Evolutionary conservation across 2,329 filamentous ascomycete species (phyloP).

Genomic region (Colletotrichum liaoningense): DNA sequence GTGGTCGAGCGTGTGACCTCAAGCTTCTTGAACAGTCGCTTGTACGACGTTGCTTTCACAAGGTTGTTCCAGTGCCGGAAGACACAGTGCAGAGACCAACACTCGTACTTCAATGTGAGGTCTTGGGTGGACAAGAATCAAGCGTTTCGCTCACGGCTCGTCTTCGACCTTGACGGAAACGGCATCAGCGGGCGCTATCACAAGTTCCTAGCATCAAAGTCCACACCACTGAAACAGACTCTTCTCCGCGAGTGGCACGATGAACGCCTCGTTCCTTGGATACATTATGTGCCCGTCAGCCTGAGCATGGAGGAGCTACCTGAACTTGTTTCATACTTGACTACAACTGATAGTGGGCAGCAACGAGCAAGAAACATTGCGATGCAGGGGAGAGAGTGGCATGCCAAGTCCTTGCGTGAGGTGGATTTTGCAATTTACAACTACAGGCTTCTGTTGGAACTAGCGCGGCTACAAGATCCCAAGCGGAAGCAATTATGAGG

Average conservation of each 20-base stretch:
- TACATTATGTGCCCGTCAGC: conserved; percentile 67
- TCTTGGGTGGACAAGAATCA: conserved; percentile 47
- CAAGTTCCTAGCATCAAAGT: conserved; percentile 59
- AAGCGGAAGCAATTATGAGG: not conserved
- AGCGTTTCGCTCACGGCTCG: conserved; percentile 53
- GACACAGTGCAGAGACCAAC: conserved; percentile 49
- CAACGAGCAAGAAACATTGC: conserved; percentile 62
- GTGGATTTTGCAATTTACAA: conserved; percentile 71
- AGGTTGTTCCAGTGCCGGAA: conserved; percentile 56
- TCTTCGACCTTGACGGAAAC: conserved; percentile 68
- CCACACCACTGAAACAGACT: conserved; percentile 62
- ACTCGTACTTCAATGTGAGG: conserved; percentile 43
- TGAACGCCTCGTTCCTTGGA: conserved; percentile 65
- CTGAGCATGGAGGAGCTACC: conserved; percentile 62
- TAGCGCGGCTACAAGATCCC: conserved; percentile 54
- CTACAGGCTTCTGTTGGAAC: conserved; percentile 71
- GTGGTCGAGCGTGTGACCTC: conserved; percentile 38
- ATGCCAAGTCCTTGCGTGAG: conserved; percentile 62
- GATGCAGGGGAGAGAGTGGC: conserved; percentile 66
- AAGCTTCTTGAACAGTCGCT: conserved; percentile 48
- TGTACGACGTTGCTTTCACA: conserved; percentile 59
- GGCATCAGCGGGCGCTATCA: conserved; percentile 66
- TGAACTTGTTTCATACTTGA: conserved; percentile 60
- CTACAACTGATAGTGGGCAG: conserved; percentile 57
- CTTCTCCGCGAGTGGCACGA: conserved; percentile 69